Conservation (phyloP, 176 grass and related monocot genomes). For the Calamus simplicifolius region DNA sequence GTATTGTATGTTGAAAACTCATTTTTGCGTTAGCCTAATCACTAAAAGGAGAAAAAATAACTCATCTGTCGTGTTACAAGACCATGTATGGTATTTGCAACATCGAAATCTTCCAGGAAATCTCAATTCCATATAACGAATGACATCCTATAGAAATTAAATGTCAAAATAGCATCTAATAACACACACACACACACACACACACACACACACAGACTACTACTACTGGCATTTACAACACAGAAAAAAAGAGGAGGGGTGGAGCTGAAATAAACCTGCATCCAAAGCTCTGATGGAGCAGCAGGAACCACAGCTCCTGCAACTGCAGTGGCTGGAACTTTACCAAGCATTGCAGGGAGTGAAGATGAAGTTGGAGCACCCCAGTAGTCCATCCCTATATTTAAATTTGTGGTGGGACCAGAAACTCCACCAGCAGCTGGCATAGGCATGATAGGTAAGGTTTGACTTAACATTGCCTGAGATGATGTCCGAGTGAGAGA, state of each 20-base stretch:
- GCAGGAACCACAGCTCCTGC: slow-evolving; percentile 37
- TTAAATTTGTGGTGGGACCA: slow-evolving; percentile 69
- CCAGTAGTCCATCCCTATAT: slow-evolving; percentile 91
- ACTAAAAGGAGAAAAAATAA: no score
- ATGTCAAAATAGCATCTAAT: no score
- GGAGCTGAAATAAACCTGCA: slow-evolving; percentile 48
- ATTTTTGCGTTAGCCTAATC: no score
- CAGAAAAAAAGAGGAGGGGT: background rate
- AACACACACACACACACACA: no score
- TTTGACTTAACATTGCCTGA: slow-evolving; percentile 45
- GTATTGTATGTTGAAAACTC: no score
- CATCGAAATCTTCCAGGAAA: no score
- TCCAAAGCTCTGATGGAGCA: slow-evolving; percentile 50
- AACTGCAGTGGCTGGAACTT: slow-evolving; percentile 32
- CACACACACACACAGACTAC: no score
- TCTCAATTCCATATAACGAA: no score
- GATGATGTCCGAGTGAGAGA: slow-evolving; percentile 31
- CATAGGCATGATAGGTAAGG: slow-evolving; percentile 44
- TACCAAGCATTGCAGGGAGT: slow-evolving; percentile 35
- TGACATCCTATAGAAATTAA: no score
- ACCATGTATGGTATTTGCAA: no score
- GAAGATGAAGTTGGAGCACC: slow-evolving; percentile 33
- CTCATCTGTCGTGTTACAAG: no score
- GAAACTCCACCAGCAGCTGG: slow-evolving; percentile 40
- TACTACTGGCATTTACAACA: no score